Conservation (phyloP, 805 yeast genomes). For the Metschnikowia lachancei region DNA sequence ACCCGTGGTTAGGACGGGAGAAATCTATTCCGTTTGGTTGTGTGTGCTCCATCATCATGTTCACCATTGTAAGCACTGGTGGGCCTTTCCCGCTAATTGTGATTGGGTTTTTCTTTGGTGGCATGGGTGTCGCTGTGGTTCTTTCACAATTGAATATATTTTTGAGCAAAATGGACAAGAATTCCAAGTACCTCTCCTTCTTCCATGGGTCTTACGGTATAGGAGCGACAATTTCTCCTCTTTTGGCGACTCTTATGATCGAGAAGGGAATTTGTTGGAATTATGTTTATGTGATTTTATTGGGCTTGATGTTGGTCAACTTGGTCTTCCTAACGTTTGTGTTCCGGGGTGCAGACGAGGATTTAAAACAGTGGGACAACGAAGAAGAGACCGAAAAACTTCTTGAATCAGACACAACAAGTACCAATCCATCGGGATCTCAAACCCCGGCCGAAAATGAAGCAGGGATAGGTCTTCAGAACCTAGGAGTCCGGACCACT, state of each 20-base stretch:
- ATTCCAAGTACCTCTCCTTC: constrained; percentile 20
- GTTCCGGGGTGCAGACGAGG: constrained; percentile 19
- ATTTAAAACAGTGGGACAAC: constrained; percentile 18
- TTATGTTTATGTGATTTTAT: constrained; percentile 20
- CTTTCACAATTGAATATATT: constrained; percentile 25
- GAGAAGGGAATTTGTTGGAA: constrained; percentile 21
- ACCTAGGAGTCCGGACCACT: constrained; percentile 7
- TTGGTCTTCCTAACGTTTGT: constrained; percentile 10
- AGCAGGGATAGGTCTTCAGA: constrained; percentile 11
- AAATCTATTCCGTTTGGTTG: constrained; percentile 20
- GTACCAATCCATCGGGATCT: background rate
- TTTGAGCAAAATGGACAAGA: constrained; percentile 22
- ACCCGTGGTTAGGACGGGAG: constrained; percentile 18
- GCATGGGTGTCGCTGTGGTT: constrained; percentile 23
- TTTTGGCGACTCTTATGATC: constrained; percentile 22
- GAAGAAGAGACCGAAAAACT: constrained; percentile 11
- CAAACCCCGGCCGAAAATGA: constrained; percentile 6
- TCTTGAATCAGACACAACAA: constrained; percentile 1
- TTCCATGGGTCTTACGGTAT: constrained; percentile 27
- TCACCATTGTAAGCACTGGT: constrained; percentile 21
- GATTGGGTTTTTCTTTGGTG: constrained; percentile 24
- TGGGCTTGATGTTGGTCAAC: constrained; percentile 18
- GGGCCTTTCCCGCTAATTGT: constrained; percentile 24
- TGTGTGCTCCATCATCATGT: constrained; percentile 15
- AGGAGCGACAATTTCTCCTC: constrained; percentile 27